A percentile compares a stretch with the other conserved stretches of the same genome.
Conservation (phyloP, 2,329 filamentous ascomycete species). For the Ampelomyces quisqualis region DNA sequence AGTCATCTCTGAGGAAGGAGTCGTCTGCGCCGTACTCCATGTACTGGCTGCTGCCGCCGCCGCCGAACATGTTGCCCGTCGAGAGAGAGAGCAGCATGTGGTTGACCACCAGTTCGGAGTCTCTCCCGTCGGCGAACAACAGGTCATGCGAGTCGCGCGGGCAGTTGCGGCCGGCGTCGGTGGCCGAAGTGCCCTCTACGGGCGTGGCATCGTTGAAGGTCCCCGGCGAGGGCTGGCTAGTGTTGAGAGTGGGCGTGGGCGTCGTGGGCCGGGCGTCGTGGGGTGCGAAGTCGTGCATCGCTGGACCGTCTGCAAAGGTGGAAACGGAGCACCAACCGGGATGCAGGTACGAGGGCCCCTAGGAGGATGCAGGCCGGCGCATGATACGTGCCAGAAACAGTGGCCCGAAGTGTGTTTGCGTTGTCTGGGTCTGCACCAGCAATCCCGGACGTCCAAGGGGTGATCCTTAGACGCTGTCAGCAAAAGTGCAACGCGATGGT, state of each 20-base stretch:
- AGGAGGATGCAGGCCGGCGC: constrained; percentile 15
- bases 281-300: constrained; percentile 29
- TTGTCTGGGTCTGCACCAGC: constrained; percentile 14
- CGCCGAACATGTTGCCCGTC: constrained; percentile 19
- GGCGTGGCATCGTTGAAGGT: constrained; percentile 43
- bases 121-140: constrained; percentile 70
- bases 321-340: neutral
- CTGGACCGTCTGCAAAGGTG: constrained; percentile 4
- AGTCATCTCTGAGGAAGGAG: constrained; percentile 40
- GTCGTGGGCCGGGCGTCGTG: constrained; percentile 31
- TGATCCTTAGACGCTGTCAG: too few species aligned
- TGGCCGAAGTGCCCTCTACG: constrained; percentile 26
- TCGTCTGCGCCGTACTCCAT: constrained; percentile 45
- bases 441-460: constrained; percentile 11
- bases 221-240: constrained; percentile 28
- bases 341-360: neutral
- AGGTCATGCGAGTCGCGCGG: constrained; percentile 76
- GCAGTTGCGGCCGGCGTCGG: constrained; percentile 18
- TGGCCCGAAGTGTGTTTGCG: constrained; percentile 18
- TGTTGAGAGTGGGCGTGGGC: constrained; percentile 39
- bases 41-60: constrained; percentile 25
- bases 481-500: too few species aligned
- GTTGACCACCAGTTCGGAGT: constrained; percentile 84
- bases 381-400: constrained; percentile 24
- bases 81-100: constrained; percentile 83